A percentile compares a stretch with the other conserved stretches of the same genome.
These are phyloP conservation scores for Aspergillus sergii DNA, from an alignment of 2,329 filamentous ascomycete genomes.

Conservation along the genomic window DNA sequence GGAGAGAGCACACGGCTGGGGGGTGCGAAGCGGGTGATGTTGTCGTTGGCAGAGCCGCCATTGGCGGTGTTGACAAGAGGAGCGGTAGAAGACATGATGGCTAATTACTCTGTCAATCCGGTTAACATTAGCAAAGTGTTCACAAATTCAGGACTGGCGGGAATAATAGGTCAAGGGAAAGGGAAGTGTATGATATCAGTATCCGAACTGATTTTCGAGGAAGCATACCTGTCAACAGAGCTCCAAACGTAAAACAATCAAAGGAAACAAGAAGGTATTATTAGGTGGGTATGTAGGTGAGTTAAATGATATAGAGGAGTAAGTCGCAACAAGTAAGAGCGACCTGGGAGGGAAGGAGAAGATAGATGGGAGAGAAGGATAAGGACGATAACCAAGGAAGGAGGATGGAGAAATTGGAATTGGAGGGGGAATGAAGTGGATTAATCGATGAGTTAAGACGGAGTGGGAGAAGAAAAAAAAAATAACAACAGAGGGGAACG, in stretches of 20 bases:
- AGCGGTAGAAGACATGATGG: constrained; percentile 60
- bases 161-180: neutral
- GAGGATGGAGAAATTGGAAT: constrained; percentile 18
- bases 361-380: constrained; percentile 24
- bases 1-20: constrained; percentile 92
- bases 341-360: constrained; percentile 21
- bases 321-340: constrained; percentile 13
- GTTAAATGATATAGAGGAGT: constrained; percentile 14
- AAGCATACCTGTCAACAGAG: constrained; percentile 27
- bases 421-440: constrained; percentile 13
- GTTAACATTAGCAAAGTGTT: constrained; percentile 12
- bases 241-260: constrained; percentile 16
- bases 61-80: constrained; percentile 53
- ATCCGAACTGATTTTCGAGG: neutral
- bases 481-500: constrained; percentile 11
- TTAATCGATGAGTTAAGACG: constrained; percentile 13
- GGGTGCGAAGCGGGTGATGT: constrained; percentile 94
- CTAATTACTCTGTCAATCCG: constrained; percentile 22
- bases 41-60: constrained; percentile 82
- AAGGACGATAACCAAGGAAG: constrained; percentile 25
- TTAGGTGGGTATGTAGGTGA: constrained; percentile 18
- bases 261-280: constrained; percentile 17
- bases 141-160: neutral
- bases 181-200: neutral
- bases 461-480: constrained; percentile 17